Evolutionary conservation across 371 early-diverging fungal genomes (phyloP), one percentile per base, ranked within the genome.

Genomic region (Dinochytrium kinnereticum): DNA sequence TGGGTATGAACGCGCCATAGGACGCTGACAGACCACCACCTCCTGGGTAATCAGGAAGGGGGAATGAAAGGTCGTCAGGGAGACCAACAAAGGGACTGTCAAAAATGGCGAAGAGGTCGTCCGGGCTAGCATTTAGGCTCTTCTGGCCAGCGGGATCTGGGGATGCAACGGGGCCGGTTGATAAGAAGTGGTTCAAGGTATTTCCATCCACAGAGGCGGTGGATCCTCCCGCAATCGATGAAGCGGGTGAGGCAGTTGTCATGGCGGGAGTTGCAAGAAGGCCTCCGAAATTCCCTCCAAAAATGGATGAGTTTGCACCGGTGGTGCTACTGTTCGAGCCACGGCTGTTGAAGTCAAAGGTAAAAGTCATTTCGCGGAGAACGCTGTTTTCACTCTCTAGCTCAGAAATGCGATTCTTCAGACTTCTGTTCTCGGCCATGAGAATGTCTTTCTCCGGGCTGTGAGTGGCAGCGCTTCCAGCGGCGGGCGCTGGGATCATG

Each of bases 341-440:
- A 30, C 26, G 3, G 44, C 7, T 19, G 38, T 44, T 21, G 79
- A 76, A 76, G 30, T 82, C 80, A 50, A 82, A 82, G 1, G 72
- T n/a, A 57, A 82, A 82, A 39, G 69, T 70, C 76, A 79, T 79
- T 37, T 78, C 69, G 10, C 81, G 53, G 69, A 84, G 76, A 0
- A 75, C 30, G 31, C 57, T 37, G 76, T 81, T 81, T 66, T 84
- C 81, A 24, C 33, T 64, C 53, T 81, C 77, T 13, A 84, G 74
- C 57, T 76, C 68, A 0, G 64, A 19, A 1, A 84, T 59, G 33
- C 77, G 73, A 38, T 75, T 67, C 37, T 64, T 17, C 38, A 83
- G 53, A 17, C n/a, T 24, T 21, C n/a, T 21, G 73, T 81, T 81
- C 50, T 81, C 81, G 21, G 34, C 72, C 34, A 74, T 53, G 39